phyloP scores from a whole-genome alignment of 257 asterid genomes.

The Penstemon barbatus region DNA sequence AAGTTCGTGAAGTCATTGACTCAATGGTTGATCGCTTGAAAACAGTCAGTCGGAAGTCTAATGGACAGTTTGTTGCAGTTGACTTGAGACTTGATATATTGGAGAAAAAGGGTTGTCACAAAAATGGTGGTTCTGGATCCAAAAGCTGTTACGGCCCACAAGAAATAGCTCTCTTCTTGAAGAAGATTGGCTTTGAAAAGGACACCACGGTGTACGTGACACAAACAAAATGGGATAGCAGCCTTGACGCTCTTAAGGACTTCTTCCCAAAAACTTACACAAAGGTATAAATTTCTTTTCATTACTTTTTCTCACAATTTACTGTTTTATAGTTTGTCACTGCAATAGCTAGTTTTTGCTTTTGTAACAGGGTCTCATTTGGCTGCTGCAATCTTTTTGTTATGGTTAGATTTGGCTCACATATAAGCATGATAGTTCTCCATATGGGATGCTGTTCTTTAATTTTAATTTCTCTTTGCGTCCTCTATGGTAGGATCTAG shows the following conservation, averaged over 20 bases:
- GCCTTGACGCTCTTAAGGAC: conserved; percentile 60
- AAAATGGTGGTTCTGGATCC: conserved; percentile 43
- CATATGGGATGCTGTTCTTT: neutral
- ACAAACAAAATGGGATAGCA: conserved; percentile 68
- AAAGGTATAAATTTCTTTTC: conserved; percentile 39
- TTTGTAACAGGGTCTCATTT: neutral
- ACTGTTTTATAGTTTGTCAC: neutral
- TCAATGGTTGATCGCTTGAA: conserved; percentile 78
- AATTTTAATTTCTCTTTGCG: neutral
- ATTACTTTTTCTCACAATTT: neutral
- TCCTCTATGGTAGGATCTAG: neutral
- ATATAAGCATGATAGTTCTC: neutral
- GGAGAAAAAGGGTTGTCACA: conserved; percentile 76
- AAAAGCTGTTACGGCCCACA: conserved; percentile 67
- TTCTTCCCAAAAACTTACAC: conserved; percentile 68
- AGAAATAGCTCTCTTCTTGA: conserved; percentile 59
- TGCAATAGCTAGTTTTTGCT: neutral
- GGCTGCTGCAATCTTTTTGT: neutral
- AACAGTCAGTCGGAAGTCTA: conserved; percentile 69
- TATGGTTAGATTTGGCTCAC: neutral
- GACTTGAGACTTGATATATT: conserved; percentile 84
- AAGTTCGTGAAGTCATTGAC: conserved; percentile 82
- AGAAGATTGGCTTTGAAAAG: conserved; percentile 60
- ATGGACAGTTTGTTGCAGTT: conserved; percentile 84
- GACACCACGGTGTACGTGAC: conserved; percentile 64